Percentiles rank a stretch among this genome's conserved stretches.
Evolutionary conservation across 768 basidiomycete genomes (phyloP).

Genomic region (Suillus occidentalis): DNA sequence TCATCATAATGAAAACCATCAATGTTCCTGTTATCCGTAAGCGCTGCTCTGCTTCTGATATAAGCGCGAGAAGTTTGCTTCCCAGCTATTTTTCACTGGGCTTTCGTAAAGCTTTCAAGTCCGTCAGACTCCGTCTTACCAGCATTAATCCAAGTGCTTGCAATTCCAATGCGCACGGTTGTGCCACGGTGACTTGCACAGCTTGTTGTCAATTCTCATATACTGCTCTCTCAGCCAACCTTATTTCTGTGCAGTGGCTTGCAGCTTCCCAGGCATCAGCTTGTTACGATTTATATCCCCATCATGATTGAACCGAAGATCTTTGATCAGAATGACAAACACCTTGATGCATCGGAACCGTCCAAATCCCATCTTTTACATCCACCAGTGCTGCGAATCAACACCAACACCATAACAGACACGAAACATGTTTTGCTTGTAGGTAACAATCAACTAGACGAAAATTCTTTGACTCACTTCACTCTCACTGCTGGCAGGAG

Average conservation of each 20-base stretch:
- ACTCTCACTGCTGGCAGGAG: constrained; percentile 18
- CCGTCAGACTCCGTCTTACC: neutral
- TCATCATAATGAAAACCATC: neutral
- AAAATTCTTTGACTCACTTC: constrained; percentile 4
- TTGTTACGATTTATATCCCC: constrained; percentile 11
- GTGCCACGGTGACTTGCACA: constrained; percentile 4
- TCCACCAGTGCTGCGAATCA: constrained; percentile 16
- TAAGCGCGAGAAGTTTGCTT: neutral
- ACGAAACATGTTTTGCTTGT: constrained; percentile 17
- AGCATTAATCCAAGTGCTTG: neutral
- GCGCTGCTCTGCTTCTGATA: neutral
- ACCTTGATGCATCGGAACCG: constrained; percentile 12
- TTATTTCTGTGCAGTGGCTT: constrained; percentile 8
- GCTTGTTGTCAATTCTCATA: constrained; percentile 2
- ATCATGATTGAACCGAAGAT: constrained; percentile 30
- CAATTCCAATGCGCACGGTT: neutral
- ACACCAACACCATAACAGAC: constrained; percentile 12
- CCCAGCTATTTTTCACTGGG: neutral
- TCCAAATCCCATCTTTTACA: constrained; percentile 9
- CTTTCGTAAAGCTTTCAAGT: constrained; percentile 3
- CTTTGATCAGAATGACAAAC: constrained; percentile 27
- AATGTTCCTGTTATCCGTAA: neutral
- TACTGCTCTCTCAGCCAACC: constrained; percentile 18
- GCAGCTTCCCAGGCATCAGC: constrained; percentile 6
- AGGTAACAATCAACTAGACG: neutral